Base-by-base conservation (phyloP, 1,284 basidiomycete species). In the Porodaedalea pini region DNA sequence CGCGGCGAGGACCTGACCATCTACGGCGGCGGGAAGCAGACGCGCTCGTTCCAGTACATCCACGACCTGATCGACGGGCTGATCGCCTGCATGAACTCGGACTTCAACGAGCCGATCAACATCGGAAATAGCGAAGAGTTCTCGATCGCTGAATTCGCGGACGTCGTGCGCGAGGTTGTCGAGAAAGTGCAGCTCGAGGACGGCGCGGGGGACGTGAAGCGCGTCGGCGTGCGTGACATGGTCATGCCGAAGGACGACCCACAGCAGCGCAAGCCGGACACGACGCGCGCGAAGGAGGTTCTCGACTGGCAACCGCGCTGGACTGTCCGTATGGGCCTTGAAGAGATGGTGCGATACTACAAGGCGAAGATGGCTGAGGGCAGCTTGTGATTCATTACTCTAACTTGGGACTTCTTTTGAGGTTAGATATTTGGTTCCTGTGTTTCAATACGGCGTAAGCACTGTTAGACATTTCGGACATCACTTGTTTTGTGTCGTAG, bases 1-100 rank as follows among this genome's bases (percentile, higher is more conserved):
- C 89, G 89, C 65, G 94, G 94, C 51, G 88, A 98, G 74, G 90
- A 97, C 71, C 86, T 99, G 79, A 97, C 94, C 50, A 90, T 98
- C 48, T 99, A 98, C 73, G 96, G 96, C 51, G 96, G 98, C 69
- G 96, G 96, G 60, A 85, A 78, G 48, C 94, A 98, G 75, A 98
- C 96, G 19, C 88, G 96, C 58, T 98, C 94, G 17, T 97, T 98
- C 85, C 92, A 94, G 76, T 97, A 94, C 72, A 83, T 92, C 61
- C 90, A 92, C 70, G 90, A 91, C 68, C 80, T 90, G 57, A 75
- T 87, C 66, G 87, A 92, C 67, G 89, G 89, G 59, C 77, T 96
- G 57, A 95, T 95, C 71, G 85, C 88, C 44, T 79, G 95, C 66
- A 96, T 96, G 93, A 95, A 94, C 79, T 92, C 90, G 43, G 75